Conservation (phyloP, 192 early-diverging fungal genomes). For the Paraglomus brasilianum region DNA sequence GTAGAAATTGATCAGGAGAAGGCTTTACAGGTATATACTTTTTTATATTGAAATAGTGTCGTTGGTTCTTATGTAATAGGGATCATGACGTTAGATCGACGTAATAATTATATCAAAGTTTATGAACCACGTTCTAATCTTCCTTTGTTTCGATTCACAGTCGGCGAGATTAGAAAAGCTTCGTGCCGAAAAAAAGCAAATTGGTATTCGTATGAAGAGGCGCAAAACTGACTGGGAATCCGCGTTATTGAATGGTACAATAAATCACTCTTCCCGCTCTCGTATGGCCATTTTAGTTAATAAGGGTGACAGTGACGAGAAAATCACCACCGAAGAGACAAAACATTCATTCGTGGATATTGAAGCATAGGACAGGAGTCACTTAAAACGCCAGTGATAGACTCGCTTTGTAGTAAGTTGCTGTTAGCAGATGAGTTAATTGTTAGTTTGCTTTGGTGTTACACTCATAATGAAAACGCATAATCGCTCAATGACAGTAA, state of each 20-base stretch:
- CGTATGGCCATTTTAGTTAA: too few species aligned
- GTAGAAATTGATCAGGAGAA: slow-evolving; percentile 48
- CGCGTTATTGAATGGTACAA: slow-evolving; percentile 48
- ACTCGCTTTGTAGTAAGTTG: too few species aligned
- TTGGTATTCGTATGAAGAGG: slow-evolving; percentile 49
- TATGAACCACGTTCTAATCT: not conserved
- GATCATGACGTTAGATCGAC: not conserved
- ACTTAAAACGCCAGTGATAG: too few species aligned
- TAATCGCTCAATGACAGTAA: too few species aligned
- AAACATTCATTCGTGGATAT: too few species aligned
- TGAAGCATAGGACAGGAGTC: too few species aligned
- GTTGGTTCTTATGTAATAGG: slow-evolving; percentile 5
- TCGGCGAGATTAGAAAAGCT: slow-evolving; percentile 34
- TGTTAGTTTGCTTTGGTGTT: too few species aligned
- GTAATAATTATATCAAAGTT: not conserved
- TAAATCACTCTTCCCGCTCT: slow-evolving; percentile 35
- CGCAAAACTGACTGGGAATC: slow-evolving; percentile 42
- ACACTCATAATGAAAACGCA: too few species aligned
- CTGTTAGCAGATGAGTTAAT: too few species aligned
- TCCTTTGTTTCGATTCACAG: slow-evolving; percentile 27
- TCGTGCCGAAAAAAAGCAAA: slow-evolving; percentile 38
- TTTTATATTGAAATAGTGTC: not conserved
- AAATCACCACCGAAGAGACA: too few species aligned
- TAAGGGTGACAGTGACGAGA: too few species aligned
- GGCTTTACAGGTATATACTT: slow-evolving; percentile 32